These are phyloP conservation scores for Westerdykella aurantiaca DNA, from an alignment of 2,329 filamentous ascomycete genomes.

Conservation along the genomic window DNA sequence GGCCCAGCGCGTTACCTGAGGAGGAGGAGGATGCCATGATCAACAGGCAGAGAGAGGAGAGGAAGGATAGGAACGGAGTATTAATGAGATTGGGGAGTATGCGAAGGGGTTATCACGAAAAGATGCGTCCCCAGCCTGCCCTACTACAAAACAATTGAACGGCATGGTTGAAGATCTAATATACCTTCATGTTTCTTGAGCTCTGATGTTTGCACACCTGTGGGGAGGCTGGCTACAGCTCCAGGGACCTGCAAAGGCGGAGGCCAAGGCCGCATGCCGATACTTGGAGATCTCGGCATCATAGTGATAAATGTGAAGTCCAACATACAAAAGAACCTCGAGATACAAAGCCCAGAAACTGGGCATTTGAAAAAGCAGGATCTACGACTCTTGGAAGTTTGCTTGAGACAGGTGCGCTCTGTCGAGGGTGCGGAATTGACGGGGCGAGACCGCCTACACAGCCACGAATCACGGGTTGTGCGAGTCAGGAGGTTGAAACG, in stretches of 20 bases:
- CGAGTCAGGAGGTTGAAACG: too few relatives aligned
- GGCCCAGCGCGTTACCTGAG: slow-evolving; percentile 9
- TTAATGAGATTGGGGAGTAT: slow-evolving; percentile 1
- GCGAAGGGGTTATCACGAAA: slow-evolving; percentile 1
- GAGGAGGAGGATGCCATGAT: slow-evolving; percentile 18
- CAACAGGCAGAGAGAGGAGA: slow-evolving; percentile 10
- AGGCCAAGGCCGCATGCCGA: slow-evolving; percentile 10
- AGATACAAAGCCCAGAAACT: too few relatives aligned
- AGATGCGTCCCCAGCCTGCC: slow-evolving; percentile 4
- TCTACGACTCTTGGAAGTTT: too few relatives aligned
- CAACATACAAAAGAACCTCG: too few relatives aligned
- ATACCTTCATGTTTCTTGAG: neutral
- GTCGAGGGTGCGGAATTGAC: too few relatives aligned
- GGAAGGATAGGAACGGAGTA: slow-evolving; percentile 4
- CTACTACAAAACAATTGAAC: neutral
- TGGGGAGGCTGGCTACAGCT: neutral
- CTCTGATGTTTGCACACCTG: neutral
- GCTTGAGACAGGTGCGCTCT: too few relatives aligned
- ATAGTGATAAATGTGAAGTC: neutral
- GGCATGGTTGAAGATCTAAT: slow-evolving; percentile 2
- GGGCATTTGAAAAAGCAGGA: too few relatives aligned
- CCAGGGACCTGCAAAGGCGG: slow-evolving; percentile 13
- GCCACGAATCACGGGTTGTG: too few relatives aligned
- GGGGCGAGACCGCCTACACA: too few relatives aligned
- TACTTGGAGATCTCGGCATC: slow-evolving; percentile 8